These are phyloP conservation scores for Dothiorella sarmentorum DNA, from an alignment of 2,329 filamentous ascomycete genomes.

Conservation along the genomic window DNA sequence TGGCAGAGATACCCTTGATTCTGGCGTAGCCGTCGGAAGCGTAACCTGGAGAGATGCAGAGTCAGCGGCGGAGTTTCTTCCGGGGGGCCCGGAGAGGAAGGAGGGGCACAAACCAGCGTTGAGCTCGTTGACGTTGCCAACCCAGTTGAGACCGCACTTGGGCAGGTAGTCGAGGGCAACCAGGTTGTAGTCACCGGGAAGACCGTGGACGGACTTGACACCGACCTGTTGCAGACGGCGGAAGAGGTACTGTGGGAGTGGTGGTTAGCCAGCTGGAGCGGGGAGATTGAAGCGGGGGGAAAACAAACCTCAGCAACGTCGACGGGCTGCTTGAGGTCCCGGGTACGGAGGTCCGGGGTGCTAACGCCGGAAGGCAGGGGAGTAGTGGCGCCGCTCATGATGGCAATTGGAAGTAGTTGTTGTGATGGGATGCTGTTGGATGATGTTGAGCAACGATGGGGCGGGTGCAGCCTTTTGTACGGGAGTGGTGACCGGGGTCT, in stretches of 20 bases:
- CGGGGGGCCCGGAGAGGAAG: conserved; percentile 19
- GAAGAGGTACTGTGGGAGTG: conserved; percentile 52
- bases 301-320: conserved; percentile 55
- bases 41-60: conserved; percentile 35
- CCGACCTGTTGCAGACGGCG: conserved; percentile 48
- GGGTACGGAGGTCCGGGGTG: conserved; percentile 38
- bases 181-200: conserved; percentile 50
- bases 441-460: not conserved
- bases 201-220: conserved; percentile 48
- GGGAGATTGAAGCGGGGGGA: not conserved
- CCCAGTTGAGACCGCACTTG: conserved; percentile 54
- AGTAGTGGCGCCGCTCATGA: conserved; percentile 18
- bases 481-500: not conserved
- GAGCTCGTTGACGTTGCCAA: conserved; percentile 61
- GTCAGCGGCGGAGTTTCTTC: conserved; percentile 20
- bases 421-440: not conserved
- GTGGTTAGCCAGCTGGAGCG: conserved; percentile 20
- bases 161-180: conserved; percentile 56
- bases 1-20: conserved; percentile 45
- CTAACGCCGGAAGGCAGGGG: conserved; percentile 13
- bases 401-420: not conserved
- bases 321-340: conserved; percentile 43
- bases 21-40: conserved; percentile 47
- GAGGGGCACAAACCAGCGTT: conserved; percentile 47
- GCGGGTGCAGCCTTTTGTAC: conserved; percentile 12